These are phyloP conservation scores for Anthoceros angustus DNA, from an alignment of 225 moss, liverwort and hornwort genomes.

Conservation along the genomic window DNA sequence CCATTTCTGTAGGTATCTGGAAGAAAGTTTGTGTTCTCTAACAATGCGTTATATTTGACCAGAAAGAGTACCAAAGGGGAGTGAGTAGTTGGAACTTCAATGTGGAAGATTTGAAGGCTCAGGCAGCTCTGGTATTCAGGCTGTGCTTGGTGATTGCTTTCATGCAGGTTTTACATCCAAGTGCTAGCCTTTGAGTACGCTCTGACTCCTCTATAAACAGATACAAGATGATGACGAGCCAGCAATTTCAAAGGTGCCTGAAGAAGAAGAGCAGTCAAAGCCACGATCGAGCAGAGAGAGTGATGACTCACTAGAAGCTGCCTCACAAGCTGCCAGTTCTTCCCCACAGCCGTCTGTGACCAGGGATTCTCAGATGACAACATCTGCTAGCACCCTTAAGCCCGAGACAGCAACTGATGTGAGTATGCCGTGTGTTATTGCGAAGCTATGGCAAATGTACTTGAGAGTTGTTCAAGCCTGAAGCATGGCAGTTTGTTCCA, in stretches of 20 bases:
- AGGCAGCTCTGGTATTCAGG: slow-evolving; percentile 46
- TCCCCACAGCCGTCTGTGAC: slow-evolving; percentile 14
- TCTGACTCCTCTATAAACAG: slow-evolving; percentile 12
- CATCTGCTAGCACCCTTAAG: slow-evolving; percentile 22
- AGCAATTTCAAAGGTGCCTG: slow-evolving; percentile 17
- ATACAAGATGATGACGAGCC: slow-evolving; percentile 40
- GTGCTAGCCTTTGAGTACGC: slow-evolving; percentile 3
- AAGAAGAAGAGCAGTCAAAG: slow-evolving; percentile 28
- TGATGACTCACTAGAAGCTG: slow-evolving; percentile 14
- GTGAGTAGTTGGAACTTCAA: slow-evolving; percentile 97
- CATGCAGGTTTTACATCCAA: not conserved
- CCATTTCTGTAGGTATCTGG: no score
- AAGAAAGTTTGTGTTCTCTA: no score
- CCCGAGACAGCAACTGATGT: slow-evolving; percentile 32
- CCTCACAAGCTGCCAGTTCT: slow-evolving; percentile 11
- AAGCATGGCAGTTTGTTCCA: slow-evolving; percentile 11
- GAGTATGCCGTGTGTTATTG: not conserved
- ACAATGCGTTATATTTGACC: not conserved
- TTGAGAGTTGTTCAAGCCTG: not conserved
- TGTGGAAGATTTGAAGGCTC: slow-evolving; percentile 77
- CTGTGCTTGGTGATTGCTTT: not conserved
- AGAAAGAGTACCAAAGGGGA: slow-evolving; percentile 84
- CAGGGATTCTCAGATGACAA: slow-evolving; percentile 14
- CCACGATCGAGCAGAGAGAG: slow-evolving; percentile 18
- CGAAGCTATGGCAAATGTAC: not conserved